Evolutionary conservation across 805 yeast species (phyloP).

Genomic region (Metschnikowia cubensis): DNA sequence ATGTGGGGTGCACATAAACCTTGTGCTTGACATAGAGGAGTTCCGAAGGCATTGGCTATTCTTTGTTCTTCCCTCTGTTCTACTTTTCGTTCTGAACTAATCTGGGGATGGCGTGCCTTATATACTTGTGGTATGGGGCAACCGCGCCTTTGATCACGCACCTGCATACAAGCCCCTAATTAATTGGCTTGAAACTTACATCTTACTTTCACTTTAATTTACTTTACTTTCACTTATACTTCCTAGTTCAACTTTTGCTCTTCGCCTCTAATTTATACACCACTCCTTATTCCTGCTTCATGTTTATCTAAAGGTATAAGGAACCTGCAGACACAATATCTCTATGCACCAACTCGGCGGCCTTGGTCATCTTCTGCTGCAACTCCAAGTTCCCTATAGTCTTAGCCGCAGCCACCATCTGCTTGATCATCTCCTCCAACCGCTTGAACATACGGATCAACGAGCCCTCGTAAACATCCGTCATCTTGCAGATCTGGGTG

Average conservation of each 20-base stretch:
- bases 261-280: too few species aligned
- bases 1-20: constrained; percentile 81
- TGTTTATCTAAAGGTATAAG: constrained; percentile 43
- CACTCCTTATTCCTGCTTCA: too few species aligned
- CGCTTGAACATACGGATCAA: constrained; percentile 92
- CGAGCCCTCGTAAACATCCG: constrained; percentile 97
- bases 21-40: constrained; percentile 57
- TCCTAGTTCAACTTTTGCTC: too few species aligned
- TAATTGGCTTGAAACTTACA: too few species aligned
- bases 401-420: constrained; percentile 85
- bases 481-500: constrained; percentile 97
- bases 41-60: constrained; percentile 12
- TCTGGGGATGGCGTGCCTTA: not conserved
- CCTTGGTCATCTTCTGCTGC: constrained; percentile 83
- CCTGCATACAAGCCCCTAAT: not conserved
- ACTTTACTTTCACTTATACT: too few species aligned
- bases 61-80: not conserved
- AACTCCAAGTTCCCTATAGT: constrained; percentile 88
- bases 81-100: not conserved
- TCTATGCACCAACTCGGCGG: constrained; percentile 83
- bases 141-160: not conserved
- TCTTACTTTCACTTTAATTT: too few species aligned
- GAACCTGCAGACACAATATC: constrained; percentile 97
- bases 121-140: not conserved
- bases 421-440: constrained; percentile 88